phyloP scores from a whole-genome alignment of 192 early-diverging fungal species.

The Coemansia sp. region DNA sequence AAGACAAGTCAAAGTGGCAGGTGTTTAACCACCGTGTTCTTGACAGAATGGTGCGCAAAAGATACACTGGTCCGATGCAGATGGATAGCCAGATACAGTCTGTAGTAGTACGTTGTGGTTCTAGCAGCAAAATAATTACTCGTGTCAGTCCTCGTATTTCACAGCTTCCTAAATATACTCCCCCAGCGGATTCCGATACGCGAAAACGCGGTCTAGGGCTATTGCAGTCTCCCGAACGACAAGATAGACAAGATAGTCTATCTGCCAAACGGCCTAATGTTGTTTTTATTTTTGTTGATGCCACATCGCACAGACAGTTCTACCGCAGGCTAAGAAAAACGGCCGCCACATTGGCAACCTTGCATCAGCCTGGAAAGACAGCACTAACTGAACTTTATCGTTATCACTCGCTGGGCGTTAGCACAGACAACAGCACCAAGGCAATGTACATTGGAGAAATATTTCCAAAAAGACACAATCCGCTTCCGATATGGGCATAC shows the following conservation, averaged over 20 bases:
- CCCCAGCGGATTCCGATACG: conserved; percentile 32
- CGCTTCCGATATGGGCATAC: conserved; percentile 60
- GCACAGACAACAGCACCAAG: conserved; percentile 57
- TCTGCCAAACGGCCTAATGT: conserved; percentile 47
- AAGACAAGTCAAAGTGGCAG: conserved; percentile 51
- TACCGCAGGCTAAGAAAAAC: conserved; percentile 57
- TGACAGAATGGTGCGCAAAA: conserved; percentile 28
- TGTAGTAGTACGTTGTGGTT: conserved; percentile 53
- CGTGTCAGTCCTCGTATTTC: conserved; percentile 31
- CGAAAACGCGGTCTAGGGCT: background rate
- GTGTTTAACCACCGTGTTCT: conserved; percentile 53
- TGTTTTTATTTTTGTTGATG: conserved; percentile 57
- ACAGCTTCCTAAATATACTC: conserved; percentile 14
- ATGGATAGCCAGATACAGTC: conserved; percentile 39
- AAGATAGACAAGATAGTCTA: no score
- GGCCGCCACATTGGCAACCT: conserved; percentile 15
- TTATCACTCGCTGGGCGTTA: conserved; percentile 57
- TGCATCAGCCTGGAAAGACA: conserved; percentile 32
- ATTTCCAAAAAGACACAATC: conserved; percentile 22
- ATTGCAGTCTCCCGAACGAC: background rate
- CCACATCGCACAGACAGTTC: conserved; percentile 57
- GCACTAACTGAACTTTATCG: conserved; percentile 57
- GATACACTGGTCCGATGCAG: conserved; percentile 22
- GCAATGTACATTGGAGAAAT: conserved; percentile 53
- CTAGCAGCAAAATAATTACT: conserved; percentile 40